Conservation (phyloP, 441 rosid species). For the Corymbia calophylla region DNA sequence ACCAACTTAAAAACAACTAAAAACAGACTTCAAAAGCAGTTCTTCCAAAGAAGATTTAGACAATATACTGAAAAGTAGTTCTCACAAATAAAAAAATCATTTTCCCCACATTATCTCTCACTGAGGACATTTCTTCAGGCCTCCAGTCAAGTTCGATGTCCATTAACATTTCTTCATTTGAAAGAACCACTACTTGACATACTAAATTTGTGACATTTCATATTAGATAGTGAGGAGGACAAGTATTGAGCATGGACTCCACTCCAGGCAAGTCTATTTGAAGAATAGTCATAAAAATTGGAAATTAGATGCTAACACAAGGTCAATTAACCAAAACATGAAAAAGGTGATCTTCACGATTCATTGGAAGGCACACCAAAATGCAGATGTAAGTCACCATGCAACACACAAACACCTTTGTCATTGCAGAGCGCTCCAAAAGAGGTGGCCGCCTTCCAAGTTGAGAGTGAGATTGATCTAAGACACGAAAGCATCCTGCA, state of each 20-base stretch:
- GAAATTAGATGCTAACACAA: not conserved
- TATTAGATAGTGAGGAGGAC: not conserved
- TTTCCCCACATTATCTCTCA: not conserved
- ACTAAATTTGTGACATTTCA: not conserved
- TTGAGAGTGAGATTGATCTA: conserved; percentile 81
- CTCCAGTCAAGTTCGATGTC: not conserved
- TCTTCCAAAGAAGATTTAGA: not conserved
- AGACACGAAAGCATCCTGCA: conserved; percentile 84
- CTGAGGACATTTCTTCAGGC: not conserved
- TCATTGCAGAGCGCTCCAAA: conserved; percentile 29
- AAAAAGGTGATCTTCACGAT: not conserved
- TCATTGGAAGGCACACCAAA: not conserved
- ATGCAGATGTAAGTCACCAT: not conserved
- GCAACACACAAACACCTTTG: conserved; percentile 37
- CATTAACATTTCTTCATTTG: not conserved
- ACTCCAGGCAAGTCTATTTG: not conserved
- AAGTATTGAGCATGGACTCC: not conserved
- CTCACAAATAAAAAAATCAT: not conserved
- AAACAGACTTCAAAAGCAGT: not conserved
- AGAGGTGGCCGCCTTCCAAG: conserved; percentile 79
- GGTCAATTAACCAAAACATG: not conserved
- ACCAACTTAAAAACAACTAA: not conserved
- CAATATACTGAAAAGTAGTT: not conserved
- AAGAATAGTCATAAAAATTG: not conserved
- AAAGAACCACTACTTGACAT: not conserved